Evolutionary conservation across 2,329 filamentous ascomycete genomes (phyloP), one percentile per base, ranked within the genome.

Genomic region (Setomelanomma holmii): DNA sequence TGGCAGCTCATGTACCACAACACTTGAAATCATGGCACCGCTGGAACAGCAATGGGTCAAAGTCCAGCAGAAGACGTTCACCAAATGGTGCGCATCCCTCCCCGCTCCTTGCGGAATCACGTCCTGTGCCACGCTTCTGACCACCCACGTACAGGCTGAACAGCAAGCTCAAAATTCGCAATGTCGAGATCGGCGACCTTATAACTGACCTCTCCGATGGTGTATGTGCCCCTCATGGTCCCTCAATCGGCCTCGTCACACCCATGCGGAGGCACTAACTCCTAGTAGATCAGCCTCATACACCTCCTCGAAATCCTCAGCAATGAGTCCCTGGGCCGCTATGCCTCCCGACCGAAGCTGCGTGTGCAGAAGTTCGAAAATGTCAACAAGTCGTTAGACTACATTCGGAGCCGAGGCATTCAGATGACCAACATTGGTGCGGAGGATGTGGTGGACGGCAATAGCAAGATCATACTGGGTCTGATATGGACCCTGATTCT

Each of bases 361-460:
- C 91, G 95, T 51, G 95, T 99, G 45, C 95, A 99, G 79, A 88
- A 87, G 65, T 99, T 98, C 76, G 95, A 99, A 76, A 99, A 99
- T 84, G 93, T 95, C 75, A 98, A 98, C 80, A 88, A 93, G 64
- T 91, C 91, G 43, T 86, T 99, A 56, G 88, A 97, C 76, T 99
- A 95, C 69, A 92, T 99, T 79, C 96, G 90, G 72, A 87, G 86
- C 51, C 83, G 92, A 64, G 89, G 91, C 17, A 98, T 99, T 59
- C 93, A 96, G 75, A 91, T 99, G 88, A 97, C 92, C 63, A 99
- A 99, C 66, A 98, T 98, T 68, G 95, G 95, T 46, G 95, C 95
- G 6, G 95, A 98, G 76, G 95, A 99, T 82, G 91, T 99, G 20
- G 95, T 99, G 23, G 93, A 99, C 75, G 95, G 95, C 30, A 99